Conservation (phyloP, 2,329 filamentous ascomycete species). For the Curvularia sp. region DNA sequence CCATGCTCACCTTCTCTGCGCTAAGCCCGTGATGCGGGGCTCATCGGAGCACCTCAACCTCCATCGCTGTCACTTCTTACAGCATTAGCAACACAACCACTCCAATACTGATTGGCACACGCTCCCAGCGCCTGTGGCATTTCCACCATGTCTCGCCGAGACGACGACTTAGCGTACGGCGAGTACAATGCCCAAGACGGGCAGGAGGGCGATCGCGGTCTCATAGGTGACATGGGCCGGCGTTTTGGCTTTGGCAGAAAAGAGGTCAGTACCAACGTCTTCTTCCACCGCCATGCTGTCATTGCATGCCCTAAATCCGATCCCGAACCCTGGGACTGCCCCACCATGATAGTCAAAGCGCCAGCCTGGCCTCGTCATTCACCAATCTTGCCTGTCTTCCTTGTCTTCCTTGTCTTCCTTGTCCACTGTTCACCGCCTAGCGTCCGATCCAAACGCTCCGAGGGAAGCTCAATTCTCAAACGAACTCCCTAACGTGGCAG, state of each 20-base stretch:
- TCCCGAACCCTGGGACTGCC: constrained; percentile 23
- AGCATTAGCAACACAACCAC: constrained; percentile 12
- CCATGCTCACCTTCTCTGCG: constrained; percentile 13
- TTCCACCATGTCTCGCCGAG: constrained; percentile 47
- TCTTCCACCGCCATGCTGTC: constrained; percentile 27
- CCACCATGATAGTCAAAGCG: constrained; percentile 24
- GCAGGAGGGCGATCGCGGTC: constrained; percentile 57
- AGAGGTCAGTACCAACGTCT: constrained; percentile 36
- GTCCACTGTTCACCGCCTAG: constrained; percentile 13
- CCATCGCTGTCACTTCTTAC: constrained; percentile 7
- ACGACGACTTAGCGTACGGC: constrained; percentile 65
- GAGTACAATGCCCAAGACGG: constrained; percentile 54
- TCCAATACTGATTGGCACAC: background rate
- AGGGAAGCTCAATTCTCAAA: constrained; percentile 2
- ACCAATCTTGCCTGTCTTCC: constrained; percentile 7
- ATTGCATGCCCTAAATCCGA: constrained; percentile 22
- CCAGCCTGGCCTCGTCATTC: constrained; percentile 16
- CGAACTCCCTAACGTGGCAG: constrained; percentile 2
- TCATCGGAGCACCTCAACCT: constrained; percentile 12
- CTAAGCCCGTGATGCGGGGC: constrained; percentile 34
- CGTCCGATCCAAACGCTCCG: constrained; percentile 1
- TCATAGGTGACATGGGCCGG: constrained; percentile 61
- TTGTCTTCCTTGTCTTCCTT: constrained; percentile 6
- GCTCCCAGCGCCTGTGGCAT: constrained; percentile 22
- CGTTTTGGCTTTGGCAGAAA: constrained; percentile 51